Conservation (phyloP, 164 flowering plant species). For the Warburgia ugandensis region DNA sequence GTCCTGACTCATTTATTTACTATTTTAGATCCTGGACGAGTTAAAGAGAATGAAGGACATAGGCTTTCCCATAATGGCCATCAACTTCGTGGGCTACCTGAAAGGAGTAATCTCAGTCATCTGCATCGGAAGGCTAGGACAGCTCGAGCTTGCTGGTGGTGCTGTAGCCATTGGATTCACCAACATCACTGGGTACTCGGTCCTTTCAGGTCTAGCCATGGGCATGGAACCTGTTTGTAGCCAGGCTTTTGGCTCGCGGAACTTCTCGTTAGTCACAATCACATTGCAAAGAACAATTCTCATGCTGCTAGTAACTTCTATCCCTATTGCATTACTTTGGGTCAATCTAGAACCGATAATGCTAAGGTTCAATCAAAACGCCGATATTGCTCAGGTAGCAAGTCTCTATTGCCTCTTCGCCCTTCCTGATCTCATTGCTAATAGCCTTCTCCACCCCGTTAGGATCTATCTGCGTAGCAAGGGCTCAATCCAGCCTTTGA, state of each 20-base stretch:
- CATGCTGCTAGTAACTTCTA: slow-evolving; percentile 49
- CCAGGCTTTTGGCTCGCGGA: slow-evolving; percentile 79
- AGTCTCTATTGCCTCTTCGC: slow-evolving; percentile 53
- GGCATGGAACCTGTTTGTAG: slow-evolving; percentile 95
- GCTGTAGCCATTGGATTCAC: slow-evolving; percentile 92
- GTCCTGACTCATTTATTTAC: background rate
- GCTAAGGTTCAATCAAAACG: slow-evolving; percentile 56
- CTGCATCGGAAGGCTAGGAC: slow-evolving; percentile 84
- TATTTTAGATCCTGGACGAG: slow-evolving; percentile 63
- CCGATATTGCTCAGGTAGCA: slow-evolving; percentile 46
- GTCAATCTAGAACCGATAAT: slow-evolving; percentile 57
- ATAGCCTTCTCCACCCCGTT: slow-evolving; percentile 75
- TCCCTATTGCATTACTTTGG: slow-evolving; percentile 66
- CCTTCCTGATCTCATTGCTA: slow-evolving; percentile 69
- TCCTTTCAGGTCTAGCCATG: slow-evolving; percentile 77
- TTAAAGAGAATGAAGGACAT: slow-evolving; percentile 43
- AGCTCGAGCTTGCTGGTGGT: slow-evolving; percentile 86
- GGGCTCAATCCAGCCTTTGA: slow-evolving; percentile 68
- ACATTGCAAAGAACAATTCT: slow-evolving; percentile 56
- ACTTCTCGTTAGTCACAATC: slow-evolving; percentile 30
- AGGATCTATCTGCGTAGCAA: slow-evolving; percentile 66
- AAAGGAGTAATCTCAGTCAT: slow-evolving; percentile 57
- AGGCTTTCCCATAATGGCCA: slow-evolving; percentile 55
- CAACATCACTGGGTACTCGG: slow-evolving; percentile 91
- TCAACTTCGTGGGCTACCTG: slow-evolving; percentile 55